Percentiles rank a stretch among this genome's conserved stretches.
These are phyloP conservation scores for Pestalotiopsis sp. DNA, from an alignment of 2,329 filamentous ascomycete species.

Conservation along the genomic window DNA sequence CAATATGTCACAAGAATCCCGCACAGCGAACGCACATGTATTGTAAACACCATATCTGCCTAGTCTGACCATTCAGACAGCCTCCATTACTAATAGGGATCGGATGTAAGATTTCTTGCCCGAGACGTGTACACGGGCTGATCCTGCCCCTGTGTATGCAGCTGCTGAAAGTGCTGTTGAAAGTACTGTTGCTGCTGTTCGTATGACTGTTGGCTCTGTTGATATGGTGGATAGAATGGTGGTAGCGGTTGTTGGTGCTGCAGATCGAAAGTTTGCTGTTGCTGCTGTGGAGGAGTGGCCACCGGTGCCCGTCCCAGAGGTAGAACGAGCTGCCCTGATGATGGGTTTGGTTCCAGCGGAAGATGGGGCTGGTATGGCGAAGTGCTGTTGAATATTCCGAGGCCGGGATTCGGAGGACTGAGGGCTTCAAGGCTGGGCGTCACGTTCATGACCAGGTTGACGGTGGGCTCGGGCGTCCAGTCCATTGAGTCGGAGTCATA, in stretches of 20 bases:
- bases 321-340: neutral
- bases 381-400: neutral
- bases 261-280: neutral
- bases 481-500: constrained; percentile 4
- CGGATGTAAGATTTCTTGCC: neutral
- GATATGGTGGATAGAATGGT: neutral
- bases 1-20: too few relatives aligned
- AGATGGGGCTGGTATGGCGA: neutral
- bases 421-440: neutral
- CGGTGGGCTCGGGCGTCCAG: constrained; percentile 2
- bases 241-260: neutral
- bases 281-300: neutral
- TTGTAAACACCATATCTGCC: neutral
- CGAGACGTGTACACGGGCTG: neutral
- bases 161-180: neutral
- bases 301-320: neutral
- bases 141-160: neutral
- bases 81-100: neutral
- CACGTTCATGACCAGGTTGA: neutral
- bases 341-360: neutral
- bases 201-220: neutral
- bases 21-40: neutral
- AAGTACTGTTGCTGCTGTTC: neutral
- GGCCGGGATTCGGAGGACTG: neutral
- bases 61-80: neutral